phyloP scores from a whole-genome alignment of 176 grass and related monocot genomes.

The Musa acuminata region DNA sequence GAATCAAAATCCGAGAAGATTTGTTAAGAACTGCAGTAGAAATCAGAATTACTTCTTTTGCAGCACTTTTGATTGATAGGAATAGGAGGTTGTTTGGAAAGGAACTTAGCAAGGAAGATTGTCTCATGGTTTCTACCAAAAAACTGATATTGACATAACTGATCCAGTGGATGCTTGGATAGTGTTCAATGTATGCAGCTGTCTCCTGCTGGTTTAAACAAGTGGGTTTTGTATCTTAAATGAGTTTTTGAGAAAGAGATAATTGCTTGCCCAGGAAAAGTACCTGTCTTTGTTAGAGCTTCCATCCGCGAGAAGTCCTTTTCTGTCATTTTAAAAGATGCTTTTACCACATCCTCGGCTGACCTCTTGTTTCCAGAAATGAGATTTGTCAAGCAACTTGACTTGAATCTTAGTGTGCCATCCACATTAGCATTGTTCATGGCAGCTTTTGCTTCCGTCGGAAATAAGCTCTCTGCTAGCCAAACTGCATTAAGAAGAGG shows the following conservation, averaged over 20 bases:
- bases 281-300: conserved; percentile 17
- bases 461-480: conserved; percentile 8
- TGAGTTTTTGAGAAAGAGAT: background rate
- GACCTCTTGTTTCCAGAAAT: background rate
- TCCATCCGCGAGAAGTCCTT: conserved; percentile 4
- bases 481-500: conserved; percentile 6
- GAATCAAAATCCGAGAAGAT: too few relatives aligned
- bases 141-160: too few relatives aligned
- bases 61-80: too few relatives aligned
- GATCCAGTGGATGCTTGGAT: too few relatives aligned
- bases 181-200: too few relatives aligned
- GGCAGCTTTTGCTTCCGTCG: conserved; percentile 19
- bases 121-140: too few relatives aligned
- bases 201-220: too few relatives aligned
- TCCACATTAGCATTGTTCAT: conserved; percentile 18
- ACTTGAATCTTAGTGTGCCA: conserved; percentile 1
- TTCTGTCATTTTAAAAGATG: background rate
- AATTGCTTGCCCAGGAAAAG: background rate
- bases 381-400: background rate
- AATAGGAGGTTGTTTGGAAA: too few relatives aligned
- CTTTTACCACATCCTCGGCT: conserved; percentile 3
- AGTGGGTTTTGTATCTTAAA: background rate
- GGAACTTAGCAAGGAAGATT: too few relatives aligned
- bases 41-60: too few relatives aligned
- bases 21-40: too few relatives aligned